Base-by-base conservation (phyloP, 208 protist genomes). In the Porcisia deanei region DNA sequence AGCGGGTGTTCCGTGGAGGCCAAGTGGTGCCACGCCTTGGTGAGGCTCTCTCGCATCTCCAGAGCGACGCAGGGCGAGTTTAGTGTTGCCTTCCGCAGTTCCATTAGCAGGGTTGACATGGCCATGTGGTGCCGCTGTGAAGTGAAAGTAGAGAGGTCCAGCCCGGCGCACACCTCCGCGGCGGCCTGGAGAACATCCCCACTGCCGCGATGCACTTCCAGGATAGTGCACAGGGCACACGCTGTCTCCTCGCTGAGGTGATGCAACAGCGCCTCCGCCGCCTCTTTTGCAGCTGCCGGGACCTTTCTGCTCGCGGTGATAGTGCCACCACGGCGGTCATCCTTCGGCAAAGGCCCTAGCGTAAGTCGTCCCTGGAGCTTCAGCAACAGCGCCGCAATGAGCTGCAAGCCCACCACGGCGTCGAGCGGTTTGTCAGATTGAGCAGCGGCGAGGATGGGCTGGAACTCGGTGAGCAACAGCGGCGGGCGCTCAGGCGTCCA, bases 11-110 rank as follows among this genome's bases (percentile, higher is more conserved):
- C 87, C 43, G 85, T 83, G 75, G 82, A 81, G 54, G 79, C 78
- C 41, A 97, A 73, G 1, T 86, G 76, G 68, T 89, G 69, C 94
- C 94, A 97, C 12, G 90, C 91, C n/a, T 79, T 69, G 20, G 89
- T 68, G 60, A 93, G 82, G n/a, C 54, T 80, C 34, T 84, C 65
- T 8, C 82, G 71, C 22, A 71, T 76, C 37, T 86, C 85, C n/a
- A 76, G 30, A 0, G 73, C 22, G 25, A 66, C 52, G 63, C 79
- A 81, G 14, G 82, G 3, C 0, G 83, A 77, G 18, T 77, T 83
- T 60, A 87, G 18, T 25, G 81, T 91, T 8, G 80, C 81, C 74
- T 90, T 90, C 43, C 89, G 85, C 75, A 95, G 76, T 77, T 91
- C 83, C 7, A 85, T 55, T 10, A 96, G 69, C 8, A 94, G 77